A percentile compares a stretch with the other conserved stretches of the same genome.
Evolutionary conservation across 2,329 filamentous ascomycete species (phyloP).

Genomic region (Aspergillus puulaauensis): DNA sequence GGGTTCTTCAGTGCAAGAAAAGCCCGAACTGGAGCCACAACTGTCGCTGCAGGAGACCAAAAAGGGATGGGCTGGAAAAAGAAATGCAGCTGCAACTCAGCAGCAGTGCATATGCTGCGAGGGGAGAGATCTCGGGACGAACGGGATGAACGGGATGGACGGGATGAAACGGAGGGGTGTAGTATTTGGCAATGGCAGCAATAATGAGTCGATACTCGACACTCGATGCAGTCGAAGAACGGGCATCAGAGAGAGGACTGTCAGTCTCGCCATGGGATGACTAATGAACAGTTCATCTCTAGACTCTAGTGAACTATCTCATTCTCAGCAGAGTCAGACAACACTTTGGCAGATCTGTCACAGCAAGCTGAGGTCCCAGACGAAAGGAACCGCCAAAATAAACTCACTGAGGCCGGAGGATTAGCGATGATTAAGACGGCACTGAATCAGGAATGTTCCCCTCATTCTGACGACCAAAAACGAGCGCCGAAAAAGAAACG

Average conservation of each 20-base stretch:
- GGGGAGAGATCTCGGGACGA: not conserved
- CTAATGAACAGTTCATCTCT: constrained; percentile 8
- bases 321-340: no score
- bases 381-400: constrained; percentile 17
- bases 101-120: not conserved
- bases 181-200: not conserved
- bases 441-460: not conserved
- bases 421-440: constrained; percentile 4
- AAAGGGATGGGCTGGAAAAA: constrained; percentile 5
- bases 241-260: no score
- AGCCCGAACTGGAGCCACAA: not conserved
- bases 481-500: not conserved
- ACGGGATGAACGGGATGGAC: not conserved
- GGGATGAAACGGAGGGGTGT: constrained; percentile 3
- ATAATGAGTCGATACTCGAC: no score
- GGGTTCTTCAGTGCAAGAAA: constrained; percentile 7
- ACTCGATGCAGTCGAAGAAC: no score
- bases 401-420: not conserved
- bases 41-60: constrained; percentile 5
- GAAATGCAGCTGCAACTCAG: not conserved
- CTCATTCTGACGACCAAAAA: not conserved
- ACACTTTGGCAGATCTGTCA: constrained; percentile 27
- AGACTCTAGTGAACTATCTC: no score
- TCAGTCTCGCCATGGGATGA: no score
- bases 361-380: constrained; percentile 7